These are phyloP conservation scores for Monosporascus sp. DNA, from an alignment of 2,329 filamentous ascomycete species.

Conservation along the genomic window DNA sequence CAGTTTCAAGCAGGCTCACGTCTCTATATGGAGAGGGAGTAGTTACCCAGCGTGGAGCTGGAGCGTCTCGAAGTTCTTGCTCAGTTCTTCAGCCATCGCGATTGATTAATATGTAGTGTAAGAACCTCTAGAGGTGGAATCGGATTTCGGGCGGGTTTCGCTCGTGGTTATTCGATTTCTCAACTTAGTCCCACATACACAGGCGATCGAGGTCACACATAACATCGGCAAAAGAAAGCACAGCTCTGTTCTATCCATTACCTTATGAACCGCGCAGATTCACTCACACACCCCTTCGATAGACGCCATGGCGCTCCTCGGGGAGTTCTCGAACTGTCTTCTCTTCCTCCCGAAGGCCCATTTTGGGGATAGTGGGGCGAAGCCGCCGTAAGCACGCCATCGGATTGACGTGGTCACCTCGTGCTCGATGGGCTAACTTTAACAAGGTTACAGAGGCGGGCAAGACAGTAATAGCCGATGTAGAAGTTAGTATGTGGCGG, in stretches of 20 bases:
- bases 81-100: slow-evolving; percentile 40
- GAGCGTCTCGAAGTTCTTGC: slow-evolving; percentile 72
- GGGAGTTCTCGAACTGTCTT: not conserved
- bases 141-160: too few species aligned
- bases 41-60: slow-evolving; percentile 78
- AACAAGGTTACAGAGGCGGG: too few species aligned
- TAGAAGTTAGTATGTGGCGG: too few species aligned
- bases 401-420: not conserved
- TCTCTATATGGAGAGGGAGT: slow-evolving; percentile 4
- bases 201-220: too few species aligned
- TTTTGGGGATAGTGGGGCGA: not conserved
- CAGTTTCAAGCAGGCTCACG: slow-evolving; percentile 1
- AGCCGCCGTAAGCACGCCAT: not conserved
- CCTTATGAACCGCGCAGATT: too few species aligned
- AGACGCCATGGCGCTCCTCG: not conserved
- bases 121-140: too few species aligned
- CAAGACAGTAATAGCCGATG: too few species aligned
- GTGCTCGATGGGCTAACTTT: not conserved
- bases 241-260: too few species aligned
- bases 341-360: slow-evolving; percentile 4
- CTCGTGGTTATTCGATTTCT: too few species aligned
- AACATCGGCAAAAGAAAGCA: too few species aligned
- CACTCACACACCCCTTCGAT: too few species aligned
- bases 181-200: too few species aligned
- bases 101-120: not conserved